A percentile compares a stretch with the other conserved stretches of the same genome.
Conservation (phyloP, 192 early-diverging fungal species). For the Lobosporangium transversale region DNA sequence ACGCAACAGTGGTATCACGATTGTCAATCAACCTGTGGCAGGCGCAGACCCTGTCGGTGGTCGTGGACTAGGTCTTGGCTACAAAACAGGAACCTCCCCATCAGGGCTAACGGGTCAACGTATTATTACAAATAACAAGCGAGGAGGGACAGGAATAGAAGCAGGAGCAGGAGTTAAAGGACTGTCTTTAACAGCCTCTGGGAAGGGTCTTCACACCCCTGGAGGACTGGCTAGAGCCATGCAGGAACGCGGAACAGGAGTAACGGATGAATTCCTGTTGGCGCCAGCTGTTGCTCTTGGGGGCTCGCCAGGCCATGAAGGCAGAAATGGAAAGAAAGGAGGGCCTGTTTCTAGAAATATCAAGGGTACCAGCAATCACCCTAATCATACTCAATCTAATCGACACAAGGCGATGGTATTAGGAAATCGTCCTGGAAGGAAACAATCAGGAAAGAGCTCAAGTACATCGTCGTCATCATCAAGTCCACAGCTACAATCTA, state of each 20-base stretch:
- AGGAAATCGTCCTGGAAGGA: constrained; percentile 25
- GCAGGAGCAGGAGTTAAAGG: background rate
- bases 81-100: constrained; percentile 17
- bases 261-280: constrained; percentile 36
- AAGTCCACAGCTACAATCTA: background rate
- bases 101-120: constrained; percentile 2
- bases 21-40: constrained; percentile 27
- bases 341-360: background rate
- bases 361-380: constrained; percentile 3
- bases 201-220: constrained; percentile 36
- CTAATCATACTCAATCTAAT: constrained; percentile 4
- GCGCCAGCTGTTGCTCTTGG: constrained; percentile 1
- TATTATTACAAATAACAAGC: constrained; percentile 10
- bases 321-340: background rate
- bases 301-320: background rate
- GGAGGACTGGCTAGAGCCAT: constrained; percentile 42
- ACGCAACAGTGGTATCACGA: constrained; percentile 24
- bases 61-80: constrained; percentile 20
- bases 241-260: constrained; percentile 48
- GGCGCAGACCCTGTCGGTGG: background rate
- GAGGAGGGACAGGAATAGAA: background rate
- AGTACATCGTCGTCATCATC: too few species aligned
- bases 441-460: constrained; percentile 8
- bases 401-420: constrained; percentile 36
- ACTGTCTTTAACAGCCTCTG: too few species aligned